phyloP scores from a whole-genome alignment of 768 basidiomycete genomes.

The Hericium erinaceus region DNA sequence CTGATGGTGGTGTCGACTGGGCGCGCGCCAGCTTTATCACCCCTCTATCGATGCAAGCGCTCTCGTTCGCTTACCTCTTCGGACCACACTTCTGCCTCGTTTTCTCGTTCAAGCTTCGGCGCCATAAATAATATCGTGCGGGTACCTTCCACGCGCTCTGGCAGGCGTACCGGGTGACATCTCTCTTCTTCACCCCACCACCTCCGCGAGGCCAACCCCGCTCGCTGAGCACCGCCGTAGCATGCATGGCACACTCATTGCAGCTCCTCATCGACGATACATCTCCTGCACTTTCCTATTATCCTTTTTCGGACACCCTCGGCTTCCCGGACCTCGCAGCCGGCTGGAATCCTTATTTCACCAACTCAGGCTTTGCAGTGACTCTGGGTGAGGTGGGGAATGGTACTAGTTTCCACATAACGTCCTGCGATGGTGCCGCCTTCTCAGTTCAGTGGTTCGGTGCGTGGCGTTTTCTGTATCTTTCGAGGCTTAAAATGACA shows the following conservation, averaged over 20 bases:
- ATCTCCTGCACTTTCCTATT: constrained; percentile 54
- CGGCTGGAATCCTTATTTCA: constrained; percentile 67
- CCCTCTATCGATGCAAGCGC: not conserved
- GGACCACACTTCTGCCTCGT: not conserved
- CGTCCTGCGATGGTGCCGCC: constrained; percentile 48
- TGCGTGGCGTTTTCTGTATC: constrained; percentile 24
- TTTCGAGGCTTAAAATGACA: not conserved
- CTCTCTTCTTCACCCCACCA: not conserved
- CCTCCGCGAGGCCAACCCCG: not conserved
- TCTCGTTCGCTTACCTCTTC: not conserved
- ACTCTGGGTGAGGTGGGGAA: constrained; percentile 34
- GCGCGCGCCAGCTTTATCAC: not conserved
- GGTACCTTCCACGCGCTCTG: not conserved
- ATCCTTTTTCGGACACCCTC: constrained; percentile 49
- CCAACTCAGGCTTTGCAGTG: constrained; percentile 37
- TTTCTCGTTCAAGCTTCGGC: not conserved
- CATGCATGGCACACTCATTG: constrained; percentile 31
- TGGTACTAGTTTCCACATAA: constrained; percentile 54
- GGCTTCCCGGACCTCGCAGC: constrained; percentile 33
- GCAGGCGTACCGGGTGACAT: not conserved
- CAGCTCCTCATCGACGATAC: constrained; percentile 50
- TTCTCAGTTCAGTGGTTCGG: constrained; percentile 55
- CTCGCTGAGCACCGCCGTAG: not conserved
- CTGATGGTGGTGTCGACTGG: not conserved
- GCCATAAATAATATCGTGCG: not conserved